Percentiles rank a stretch among this genome's conserved stretches.
These are phyloP conservation scores for Nemania sp. DNA, from an alignment of 2,329 filamentous ascomycete species.

Conservation along the genomic window DNA sequence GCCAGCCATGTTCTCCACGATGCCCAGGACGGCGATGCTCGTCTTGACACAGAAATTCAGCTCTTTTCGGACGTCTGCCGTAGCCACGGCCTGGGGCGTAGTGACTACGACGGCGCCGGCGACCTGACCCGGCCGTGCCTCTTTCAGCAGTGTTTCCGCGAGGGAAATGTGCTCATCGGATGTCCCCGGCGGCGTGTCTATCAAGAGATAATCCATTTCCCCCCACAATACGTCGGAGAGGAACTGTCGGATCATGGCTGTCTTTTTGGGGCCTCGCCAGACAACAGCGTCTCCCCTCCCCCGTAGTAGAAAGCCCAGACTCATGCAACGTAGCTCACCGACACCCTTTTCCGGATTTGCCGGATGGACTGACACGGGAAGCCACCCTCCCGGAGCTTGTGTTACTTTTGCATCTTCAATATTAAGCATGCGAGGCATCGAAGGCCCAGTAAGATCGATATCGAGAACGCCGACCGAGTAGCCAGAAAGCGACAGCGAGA, in stretches of 20 bases:
- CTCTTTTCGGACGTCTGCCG: conserved; percentile 92
- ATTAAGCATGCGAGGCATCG: conserved; percentile 91
- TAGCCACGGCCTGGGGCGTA: conserved; percentile 91
- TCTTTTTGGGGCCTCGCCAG: conserved; percentile 98
- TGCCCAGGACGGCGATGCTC: conserved; percentile 76
- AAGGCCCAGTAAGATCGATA: conserved; percentile 93
- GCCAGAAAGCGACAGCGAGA: conserved; percentile 83
- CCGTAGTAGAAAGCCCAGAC: conserved; percentile 84
- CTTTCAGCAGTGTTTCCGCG: conserved; percentile 77
- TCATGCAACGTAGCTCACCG: conserved; percentile 81
- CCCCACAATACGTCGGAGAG: conserved; percentile 89
- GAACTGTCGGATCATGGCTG: conserved; percentile 97
- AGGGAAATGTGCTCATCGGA: conserved; percentile 97
- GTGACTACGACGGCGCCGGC: conserved; percentile 92
- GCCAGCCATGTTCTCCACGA: conserved; percentile 96
- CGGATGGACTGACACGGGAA: conserved; percentile 82
- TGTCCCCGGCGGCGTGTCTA: conserved; percentile 95
- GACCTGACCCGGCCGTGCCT: conserved; percentile 67
- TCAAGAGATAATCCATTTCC: conserved; percentile 84
- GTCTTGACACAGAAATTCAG: conserved; percentile 92
- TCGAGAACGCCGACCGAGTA: conserved; percentile 93
- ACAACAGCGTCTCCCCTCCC: conserved; percentile 88
- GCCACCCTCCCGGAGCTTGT: conserved; percentile 89
- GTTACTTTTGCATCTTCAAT: conserved; percentile 88
- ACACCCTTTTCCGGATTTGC: conserved; percentile 54